Conservation (phyloP, 1,139 yeast genomes). For the Wickerhamiella pararugosa region DNA sequence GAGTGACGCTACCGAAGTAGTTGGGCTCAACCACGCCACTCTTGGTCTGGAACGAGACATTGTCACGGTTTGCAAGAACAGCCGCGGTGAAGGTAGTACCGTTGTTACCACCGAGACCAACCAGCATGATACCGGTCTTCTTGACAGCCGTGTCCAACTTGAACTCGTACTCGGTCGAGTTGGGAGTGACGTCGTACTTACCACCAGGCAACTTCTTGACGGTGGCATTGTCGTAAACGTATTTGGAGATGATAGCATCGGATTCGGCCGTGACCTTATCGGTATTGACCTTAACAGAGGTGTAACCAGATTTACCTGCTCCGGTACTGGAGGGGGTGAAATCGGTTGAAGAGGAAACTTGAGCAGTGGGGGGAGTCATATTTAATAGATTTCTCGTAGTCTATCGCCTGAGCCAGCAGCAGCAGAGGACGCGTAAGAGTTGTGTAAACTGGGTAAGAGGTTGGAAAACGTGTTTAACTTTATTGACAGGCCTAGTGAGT, state of each 20-base stretch:
- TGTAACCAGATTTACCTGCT: conserved; percentile 24
- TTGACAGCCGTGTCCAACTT: conserved; percentile 73
- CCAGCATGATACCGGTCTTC: conserved; percentile 77
- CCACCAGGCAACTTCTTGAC: conserved; percentile 42
- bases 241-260: conserved; percentile 48
- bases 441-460: conserved; percentile 22
- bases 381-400: conserved; percentile 2
- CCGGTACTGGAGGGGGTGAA: conserved; percentile 8
- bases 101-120: conserved; percentile 94
- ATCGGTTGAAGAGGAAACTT: conserved; percentile 6
- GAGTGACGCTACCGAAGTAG: conserved; percentile 94
- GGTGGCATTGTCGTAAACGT: conserved; percentile 52
- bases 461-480: conserved; percentile 15
- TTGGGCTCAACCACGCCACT: conserved; percentile 70
- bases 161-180: conserved; percentile 63
- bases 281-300: conserved; percentile 41
- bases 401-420: conserved; percentile 18
- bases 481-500: too few species aligned
- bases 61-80: conserved; percentile 69
- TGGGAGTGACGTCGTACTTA: conserved; percentile 52
- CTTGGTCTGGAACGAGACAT: conserved; percentile 66
- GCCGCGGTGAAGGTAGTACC: conserved; percentile 87
- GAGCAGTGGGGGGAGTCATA: conserved; percentile 7
- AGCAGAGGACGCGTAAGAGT: conserved; percentile 21
- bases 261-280: conserved; percentile 46